Evolutionary conservation across 805 yeast species (phyloP).

Genomic region (Saccharomycopsis schoenii): DNA sequence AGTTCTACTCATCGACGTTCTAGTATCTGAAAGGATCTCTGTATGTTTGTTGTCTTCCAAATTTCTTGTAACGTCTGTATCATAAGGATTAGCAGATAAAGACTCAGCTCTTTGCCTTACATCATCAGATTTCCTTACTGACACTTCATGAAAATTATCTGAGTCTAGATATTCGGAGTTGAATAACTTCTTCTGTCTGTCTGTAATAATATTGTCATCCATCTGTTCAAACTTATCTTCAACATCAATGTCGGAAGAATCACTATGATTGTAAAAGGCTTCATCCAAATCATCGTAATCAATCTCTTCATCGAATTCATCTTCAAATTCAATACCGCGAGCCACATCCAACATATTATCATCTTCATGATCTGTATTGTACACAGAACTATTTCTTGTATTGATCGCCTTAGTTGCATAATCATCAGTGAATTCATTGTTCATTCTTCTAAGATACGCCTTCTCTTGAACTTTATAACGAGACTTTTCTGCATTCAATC

Average conservation of each 20-base stretch:
- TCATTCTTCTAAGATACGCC: conserved; percentile 52
- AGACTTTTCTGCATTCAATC: conserved; percentile 19
- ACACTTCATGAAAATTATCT: neutral
- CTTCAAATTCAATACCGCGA: neutral
- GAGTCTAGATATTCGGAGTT: neutral
- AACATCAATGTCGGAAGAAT: neutral
- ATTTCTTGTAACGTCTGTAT: neutral
- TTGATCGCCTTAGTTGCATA: conserved; percentile 58
- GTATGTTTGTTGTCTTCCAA: neutral
- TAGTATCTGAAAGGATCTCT: neutral
- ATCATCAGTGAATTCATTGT: conserved; percentile 55
- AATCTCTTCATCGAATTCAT: conserved; percentile 17
- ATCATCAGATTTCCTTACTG: neutral
- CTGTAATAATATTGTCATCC: neutral
- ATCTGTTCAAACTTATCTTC: neutral
- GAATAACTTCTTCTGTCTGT: neutral
- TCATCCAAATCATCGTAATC: conserved; percentile 21
- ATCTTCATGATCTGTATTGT: neutral
- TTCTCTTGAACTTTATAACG: conserved; percentile 42
- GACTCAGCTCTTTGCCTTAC: neutral
- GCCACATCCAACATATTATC: neutral
- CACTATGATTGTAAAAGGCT: conserved; percentile 4
- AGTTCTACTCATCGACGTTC: neutral
- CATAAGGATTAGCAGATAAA: neutral
- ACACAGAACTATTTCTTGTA: conserved; percentile 24